phyloP scores from a whole-genome alignment of 495 filamentous ascomycete species.

The Bryoglossum gracile region DNA sequence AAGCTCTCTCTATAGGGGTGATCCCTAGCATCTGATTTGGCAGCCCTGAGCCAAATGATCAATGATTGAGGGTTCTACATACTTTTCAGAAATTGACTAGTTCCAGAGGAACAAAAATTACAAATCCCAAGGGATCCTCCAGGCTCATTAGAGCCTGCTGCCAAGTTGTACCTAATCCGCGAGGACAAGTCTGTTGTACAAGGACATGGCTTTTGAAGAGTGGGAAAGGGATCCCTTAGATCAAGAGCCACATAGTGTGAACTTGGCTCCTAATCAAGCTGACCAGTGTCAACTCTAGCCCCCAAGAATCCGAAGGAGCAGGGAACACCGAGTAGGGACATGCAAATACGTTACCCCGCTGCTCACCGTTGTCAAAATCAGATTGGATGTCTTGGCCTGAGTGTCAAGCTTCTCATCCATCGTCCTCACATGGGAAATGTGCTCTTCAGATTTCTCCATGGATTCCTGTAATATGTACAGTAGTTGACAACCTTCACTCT shows the following conservation, averaged over 20 bases:
- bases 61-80: no score
- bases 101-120: conserved; percentile 6
- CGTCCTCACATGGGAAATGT: neutral
- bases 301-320: no score
- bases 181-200: neutral
- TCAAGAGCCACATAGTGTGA: no score
- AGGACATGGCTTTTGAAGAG: neutral
- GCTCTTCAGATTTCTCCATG: neutral
- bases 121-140: conserved; percentile 10
- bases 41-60: no score
- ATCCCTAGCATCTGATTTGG: no score
- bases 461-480: conserved; percentile 1
- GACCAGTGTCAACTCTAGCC: neutral
- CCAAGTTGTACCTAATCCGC: conserved; percentile 7
- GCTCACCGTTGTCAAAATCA: neutral
- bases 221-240: neutral
- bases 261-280: neutral
- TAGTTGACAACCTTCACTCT: neutral
- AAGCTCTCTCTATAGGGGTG: no score
- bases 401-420: conserved; percentile 6
- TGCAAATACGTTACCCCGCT: neutral
- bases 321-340: neutral
- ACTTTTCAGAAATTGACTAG: conserved; percentile 9
- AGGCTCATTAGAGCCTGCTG: conserved; percentile 1
- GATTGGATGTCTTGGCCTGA: conserved; percentile 3